Percentiles rank a stretch among this genome's conserved stretches.
phyloP scores from a whole-genome alignment of 1,139 yeast species.

The Meyerozyma smithsonii region DNA sequence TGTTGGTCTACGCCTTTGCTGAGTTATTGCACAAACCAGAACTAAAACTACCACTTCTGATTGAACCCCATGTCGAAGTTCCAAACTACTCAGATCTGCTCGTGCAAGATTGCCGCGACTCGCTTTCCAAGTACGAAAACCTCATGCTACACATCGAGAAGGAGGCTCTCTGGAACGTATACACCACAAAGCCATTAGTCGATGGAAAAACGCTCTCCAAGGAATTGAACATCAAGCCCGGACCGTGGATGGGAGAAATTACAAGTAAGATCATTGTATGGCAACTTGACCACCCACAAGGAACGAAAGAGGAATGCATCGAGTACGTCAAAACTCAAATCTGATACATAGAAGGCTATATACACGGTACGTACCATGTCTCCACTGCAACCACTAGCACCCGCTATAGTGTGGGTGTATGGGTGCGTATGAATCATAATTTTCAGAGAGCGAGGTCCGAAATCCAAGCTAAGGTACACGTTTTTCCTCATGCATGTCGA shows the following conservation, averaged over 20 bases:
- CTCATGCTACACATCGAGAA: conserved; percentile 24
- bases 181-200: conserved; percentile 47
- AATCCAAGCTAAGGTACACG: background rate
- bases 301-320: conserved; percentile 50
- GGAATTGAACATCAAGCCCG: conserved; percentile 58
- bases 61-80: background rate
- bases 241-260: conserved; percentile 73
- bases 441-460: background rate
- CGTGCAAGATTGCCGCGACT: background rate
- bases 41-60: conserved; percentile 8
- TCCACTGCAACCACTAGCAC: background rate
- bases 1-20: conserved; percentile 27
- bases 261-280: conserved; percentile 55
- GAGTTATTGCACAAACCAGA: conserved; percentile 17
- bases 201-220: conserved; percentile 67
- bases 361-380: background rate
- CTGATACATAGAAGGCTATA: background rate
- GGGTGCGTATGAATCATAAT: conserved; percentile 1
- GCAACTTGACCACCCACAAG: conserved; percentile 71
- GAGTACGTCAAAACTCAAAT: conserved; percentile 29
- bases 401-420: conserved; percentile 3
- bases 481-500: conserved; percentile 21
- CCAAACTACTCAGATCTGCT: background rate
- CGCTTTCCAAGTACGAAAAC: conserved; percentile 25
- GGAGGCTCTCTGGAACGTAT: conserved; percentile 35